Base-by-base conservation (phyloP, 306 rosid species). In the Vigna unguiculata region DNA sequence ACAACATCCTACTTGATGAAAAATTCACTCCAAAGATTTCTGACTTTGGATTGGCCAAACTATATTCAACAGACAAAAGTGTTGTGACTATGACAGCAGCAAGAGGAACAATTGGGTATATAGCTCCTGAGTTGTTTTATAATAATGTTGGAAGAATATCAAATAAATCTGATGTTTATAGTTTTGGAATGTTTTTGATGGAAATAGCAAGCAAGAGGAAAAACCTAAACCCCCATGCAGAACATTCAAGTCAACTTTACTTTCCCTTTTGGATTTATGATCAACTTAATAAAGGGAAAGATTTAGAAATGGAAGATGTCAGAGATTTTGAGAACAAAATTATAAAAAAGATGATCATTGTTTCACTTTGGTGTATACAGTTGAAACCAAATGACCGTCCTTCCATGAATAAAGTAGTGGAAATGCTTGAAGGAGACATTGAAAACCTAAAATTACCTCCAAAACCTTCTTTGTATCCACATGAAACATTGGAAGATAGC, bases 21-120 rank as follows among this genome's bases (percentile, higher is more conserved):
- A 72, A 58, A 9, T 73, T 72, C 62, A 57, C 7, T 0, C 77
- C 83, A 0, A 83, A 83, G 14, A 36, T 78, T 0, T 83, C 80
- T 17, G 77, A 78, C 6, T 83, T 83, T 16, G 86, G 86, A 16
- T 30, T 83, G 4, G 83, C 77, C 9, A 78, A 49, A 14, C 19
- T 80, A 1, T 76, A 80, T 65, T 32, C 82, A 0, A 4, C 12
- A 1, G 41, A 76, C 0, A 30, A 84, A 1, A 80, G 69, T 25
- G 71, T 71, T 54, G 75, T 83, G 8, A 21, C 71, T 28, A 16
- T 80, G 9, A 52, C 25, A 19, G 58, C 25, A 8, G 58, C 58
- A 52, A 52, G 25, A 52, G 58, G 58, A 0, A 52, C 58, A 52
- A 52, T 52, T 52, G 58, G 58, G 0, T 52, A 52, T 3, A 52